Percentiles rank a stretch among this genome's conserved stretches.
These are phyloP conservation scores for Termitomyces sp. DNA, from an alignment of 768 basidiomycete species.

Conservation along the genomic window DNA sequence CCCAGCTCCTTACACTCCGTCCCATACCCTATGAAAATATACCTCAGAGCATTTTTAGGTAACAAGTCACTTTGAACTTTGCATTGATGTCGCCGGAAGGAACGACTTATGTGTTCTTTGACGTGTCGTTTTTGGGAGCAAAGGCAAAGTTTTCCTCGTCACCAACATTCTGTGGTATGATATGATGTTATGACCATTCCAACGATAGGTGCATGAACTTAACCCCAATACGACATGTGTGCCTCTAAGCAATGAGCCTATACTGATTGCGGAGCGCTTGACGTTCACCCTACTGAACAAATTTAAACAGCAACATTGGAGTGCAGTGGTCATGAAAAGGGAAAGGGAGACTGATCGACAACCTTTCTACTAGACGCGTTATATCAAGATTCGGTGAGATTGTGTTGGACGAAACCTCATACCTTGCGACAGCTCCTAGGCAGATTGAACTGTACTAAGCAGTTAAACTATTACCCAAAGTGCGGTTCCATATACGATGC, in stretches of 20 bases:
- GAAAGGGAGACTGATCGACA: neutral
- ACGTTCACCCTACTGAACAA: neutral
- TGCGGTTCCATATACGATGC: slow-evolving; percentile 9
- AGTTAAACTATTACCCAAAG: slow-evolving; percentile 1
- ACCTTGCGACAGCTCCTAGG: neutral
- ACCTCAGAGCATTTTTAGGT: neutral
- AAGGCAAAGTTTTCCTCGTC: too few species aligned
- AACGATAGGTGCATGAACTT: too few species aligned
- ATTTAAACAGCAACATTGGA: too few species aligned
- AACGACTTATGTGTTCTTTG: neutral
- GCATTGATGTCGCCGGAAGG: too few species aligned
- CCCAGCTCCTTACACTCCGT: neutral
- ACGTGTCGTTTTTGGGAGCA: neutral
- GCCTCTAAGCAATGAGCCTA: neutral
- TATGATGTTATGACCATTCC: too few species aligned
- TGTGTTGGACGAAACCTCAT: neutral
- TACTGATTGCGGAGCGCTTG: neutral
- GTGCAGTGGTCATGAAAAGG: too few species aligned
- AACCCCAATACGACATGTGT: neutral
- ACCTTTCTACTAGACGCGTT: neutral
- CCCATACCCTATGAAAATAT: neutral
- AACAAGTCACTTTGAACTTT: neutral
- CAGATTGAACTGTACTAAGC: neutral
- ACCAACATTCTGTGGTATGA: too few species aligned
- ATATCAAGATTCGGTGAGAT: neutral